Evolutionary conservation across 2,329 filamentous ascomycete genomes (phyloP).

Genomic region (Orbilia blumenaviensis): DNA sequence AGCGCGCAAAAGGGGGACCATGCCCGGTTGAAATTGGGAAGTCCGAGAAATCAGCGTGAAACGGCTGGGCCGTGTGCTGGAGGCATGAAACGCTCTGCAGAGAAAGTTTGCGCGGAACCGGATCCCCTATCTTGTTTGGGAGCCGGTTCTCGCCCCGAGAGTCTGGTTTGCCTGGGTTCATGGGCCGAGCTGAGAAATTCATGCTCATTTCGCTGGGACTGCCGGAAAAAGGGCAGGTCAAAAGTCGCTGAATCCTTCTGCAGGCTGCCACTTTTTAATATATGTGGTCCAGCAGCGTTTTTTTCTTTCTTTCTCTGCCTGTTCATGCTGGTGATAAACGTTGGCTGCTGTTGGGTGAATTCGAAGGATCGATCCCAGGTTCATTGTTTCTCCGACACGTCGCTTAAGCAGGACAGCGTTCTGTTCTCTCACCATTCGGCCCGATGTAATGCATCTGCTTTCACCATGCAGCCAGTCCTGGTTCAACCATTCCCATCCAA

Average conservation of each 20-base stretch:
- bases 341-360: neutral
- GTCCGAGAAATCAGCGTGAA: constrained; percentile 19
- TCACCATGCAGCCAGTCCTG: neutral
- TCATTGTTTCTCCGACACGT: constrained; percentile 24
- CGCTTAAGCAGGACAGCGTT: constrained; percentile 41
- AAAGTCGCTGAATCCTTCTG: constrained; percentile 19
- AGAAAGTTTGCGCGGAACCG: constrained; percentile 37
- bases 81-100: constrained; percentile 32
- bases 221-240: neutral
- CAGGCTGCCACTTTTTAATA: constrained; percentile 18
- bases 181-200: constrained; percentile 27
- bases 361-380: constrained; percentile 2
- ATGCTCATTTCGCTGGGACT: constrained; percentile 51
- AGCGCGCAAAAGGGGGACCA: constrained; percentile 11
- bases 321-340: constrained; percentile 4
- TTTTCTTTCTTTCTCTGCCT: neutral
- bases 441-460: constrained; percentile 35
- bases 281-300: neutral
- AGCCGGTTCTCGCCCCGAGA: constrained; percentile 31
- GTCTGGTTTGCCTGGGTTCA: constrained; percentile 48
- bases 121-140: constrained; percentile 48
- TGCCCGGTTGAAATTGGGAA: constrained; percentile 24
- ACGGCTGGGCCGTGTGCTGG: constrained; percentile 29
- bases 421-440: constrained; percentile 5
- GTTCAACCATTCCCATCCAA: constrained; percentile 6